These are phyloP conservation scores for Hanseniaspora thailandica DNA, from an alignment of 805 yeast species.

Conservation along the genomic window DNA sequence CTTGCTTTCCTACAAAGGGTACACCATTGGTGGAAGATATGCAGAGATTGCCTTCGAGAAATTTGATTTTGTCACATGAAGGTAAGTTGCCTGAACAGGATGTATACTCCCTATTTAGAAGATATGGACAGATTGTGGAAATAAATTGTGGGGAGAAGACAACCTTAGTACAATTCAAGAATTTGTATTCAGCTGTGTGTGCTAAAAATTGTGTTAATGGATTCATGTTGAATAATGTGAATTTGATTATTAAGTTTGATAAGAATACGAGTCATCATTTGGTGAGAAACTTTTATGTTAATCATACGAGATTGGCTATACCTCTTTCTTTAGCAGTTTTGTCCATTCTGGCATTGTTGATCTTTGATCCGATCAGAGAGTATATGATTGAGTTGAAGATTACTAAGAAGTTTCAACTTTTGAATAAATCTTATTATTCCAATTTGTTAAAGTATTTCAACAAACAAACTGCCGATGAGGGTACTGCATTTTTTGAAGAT, in stretches of 20 bases:
- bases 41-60: constrained; percentile 57
- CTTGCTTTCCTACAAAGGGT: constrained; percentile 70
- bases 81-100: constrained; percentile 75
- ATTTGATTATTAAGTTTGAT: constrained; percentile 63
- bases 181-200: constrained; percentile 57
- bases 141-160: constrained; percentile 47
- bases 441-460: constrained; percentile 32
- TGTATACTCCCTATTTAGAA: constrained; percentile 64
- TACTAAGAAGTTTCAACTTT: constrained; percentile 43
- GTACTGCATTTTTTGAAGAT: constrained; percentile 52
- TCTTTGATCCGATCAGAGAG: constrained; percentile 88
- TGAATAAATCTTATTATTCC: constrained; percentile 30
- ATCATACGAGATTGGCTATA: constrained; percentile 71
- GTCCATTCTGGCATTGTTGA: constrained; percentile 69
- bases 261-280: constrained; percentile 43
- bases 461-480: constrained; percentile 21
- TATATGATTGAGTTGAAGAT: constrained; percentile 66
- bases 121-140: constrained; percentile 76
- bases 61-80: constrained; percentile 56
- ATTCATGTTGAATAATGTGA: constrained; percentile 47
- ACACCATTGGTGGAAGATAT: constrained; percentile 94
- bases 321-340: constrained; percentile 69
- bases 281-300: constrained; percentile 46
- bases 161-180: constrained; percentile 42
- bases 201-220: constrained; percentile 91